Evolutionary conservation across 495 filamentous ascomycete species (phyloP).

Genomic region (Talaromyces ruber): DNA sequence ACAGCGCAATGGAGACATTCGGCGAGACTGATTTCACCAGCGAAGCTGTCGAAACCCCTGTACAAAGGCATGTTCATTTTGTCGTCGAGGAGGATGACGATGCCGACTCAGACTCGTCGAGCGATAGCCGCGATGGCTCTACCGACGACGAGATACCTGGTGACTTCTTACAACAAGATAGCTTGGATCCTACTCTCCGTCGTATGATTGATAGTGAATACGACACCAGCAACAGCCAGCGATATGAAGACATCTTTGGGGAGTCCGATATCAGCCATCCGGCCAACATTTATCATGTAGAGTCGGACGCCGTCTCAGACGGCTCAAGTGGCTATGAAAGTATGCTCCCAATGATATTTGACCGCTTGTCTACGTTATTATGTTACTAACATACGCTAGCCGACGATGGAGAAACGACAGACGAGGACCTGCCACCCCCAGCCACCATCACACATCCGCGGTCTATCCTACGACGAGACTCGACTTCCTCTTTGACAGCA

Average conservation of each 20-base stretch:
- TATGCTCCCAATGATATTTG: slow-evolving; percentile 26
- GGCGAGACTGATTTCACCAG: slow-evolving; percentile 35
- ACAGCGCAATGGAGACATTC: slow-evolving; percentile 37
- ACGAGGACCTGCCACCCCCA: slow-evolving; percentile 63
- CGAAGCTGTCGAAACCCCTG: slow-evolving; percentile 33
- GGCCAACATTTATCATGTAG: slow-evolving; percentile 41
- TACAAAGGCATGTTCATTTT: slow-evolving; percentile 42
- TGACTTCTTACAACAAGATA: slow-evolving; percentile 64
- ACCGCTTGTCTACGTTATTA: neutral
- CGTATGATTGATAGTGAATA: slow-evolving; percentile 57
- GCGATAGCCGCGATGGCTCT: slow-evolving; percentile 33
- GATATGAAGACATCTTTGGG: slow-evolving; percentile 36
- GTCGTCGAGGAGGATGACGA: slow-evolving; percentile 34
- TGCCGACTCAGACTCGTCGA: slow-evolving; percentile 35
- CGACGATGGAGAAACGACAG: slow-evolving; percentile 75
- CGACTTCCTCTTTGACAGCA: slow-evolving; percentile 33
- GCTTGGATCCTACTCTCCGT: slow-evolving; percentile 59
- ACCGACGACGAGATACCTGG: slow-evolving; percentile 56
- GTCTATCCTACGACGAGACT: slow-evolving; percentile 47
- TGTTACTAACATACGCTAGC: slow-evolving; percentile 53
- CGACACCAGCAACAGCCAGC: slow-evolving; percentile 30
- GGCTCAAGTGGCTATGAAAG: slow-evolving; percentile 75
- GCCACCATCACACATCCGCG: slow-evolving; percentile 45
- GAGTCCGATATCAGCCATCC: slow-evolving; percentile 34
- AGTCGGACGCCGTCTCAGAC: slow-evolving; percentile 44